These are phyloP conservation scores for Agaricus subrufescens DNA, from an alignment of 768 basidiomycete species.

Conservation along the genomic window DNA sequence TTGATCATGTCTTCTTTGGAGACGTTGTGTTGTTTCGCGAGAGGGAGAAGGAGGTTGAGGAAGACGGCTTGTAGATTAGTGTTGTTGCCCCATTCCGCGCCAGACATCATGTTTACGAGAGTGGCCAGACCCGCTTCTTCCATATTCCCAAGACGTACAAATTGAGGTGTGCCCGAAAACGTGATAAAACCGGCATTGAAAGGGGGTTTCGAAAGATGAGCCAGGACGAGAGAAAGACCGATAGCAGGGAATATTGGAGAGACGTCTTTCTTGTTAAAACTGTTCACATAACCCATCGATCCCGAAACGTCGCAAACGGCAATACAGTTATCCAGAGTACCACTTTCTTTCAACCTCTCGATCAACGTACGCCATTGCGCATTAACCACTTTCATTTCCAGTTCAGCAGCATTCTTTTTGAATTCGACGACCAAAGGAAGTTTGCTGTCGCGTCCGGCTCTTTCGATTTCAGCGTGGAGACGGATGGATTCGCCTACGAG, in stretches of 20 bases:
- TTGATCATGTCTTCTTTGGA: conserved; percentile 69
- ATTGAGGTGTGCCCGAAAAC: conserved; percentile 49
- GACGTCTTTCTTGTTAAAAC: conserved; percentile 9
- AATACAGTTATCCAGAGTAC: conserved; percentile 54
- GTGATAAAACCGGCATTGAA: conserved; percentile 68
- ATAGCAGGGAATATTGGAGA: conserved; percentile 58
- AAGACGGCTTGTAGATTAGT: conserved; percentile 64
- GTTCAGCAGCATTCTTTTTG: conserved; percentile 25
- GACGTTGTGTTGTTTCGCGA: conserved; percentile 53
- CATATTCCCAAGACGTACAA: conserved; percentile 42
- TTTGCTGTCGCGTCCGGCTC: conserved; percentile 11
- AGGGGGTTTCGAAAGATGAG: conserved; percentile 57
- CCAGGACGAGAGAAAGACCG: conserved; percentile 61
- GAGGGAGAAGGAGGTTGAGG: conserved; percentile 54
- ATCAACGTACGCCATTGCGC: conserved; percentile 67
- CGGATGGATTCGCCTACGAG: conserved; percentile 38
- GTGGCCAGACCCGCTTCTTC: conserved; percentile 27
- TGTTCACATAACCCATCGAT: conserved; percentile 49
- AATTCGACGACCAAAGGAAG: conserved; percentile 20
- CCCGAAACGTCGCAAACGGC: conserved; percentile 75
- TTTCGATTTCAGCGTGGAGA: background rate
- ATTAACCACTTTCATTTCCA: conserved; percentile 43
- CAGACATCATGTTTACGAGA: conserved; percentile 31
- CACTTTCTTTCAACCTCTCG: conserved; percentile 44
- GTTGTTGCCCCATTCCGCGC: conserved; percentile 46